Percentiles rank a stretch among this genome's conserved stretches.
Evolutionary conservation across 176 grass and related monocot species (phyloP).

Genomic region (Zoysia pacifica): DNA sequence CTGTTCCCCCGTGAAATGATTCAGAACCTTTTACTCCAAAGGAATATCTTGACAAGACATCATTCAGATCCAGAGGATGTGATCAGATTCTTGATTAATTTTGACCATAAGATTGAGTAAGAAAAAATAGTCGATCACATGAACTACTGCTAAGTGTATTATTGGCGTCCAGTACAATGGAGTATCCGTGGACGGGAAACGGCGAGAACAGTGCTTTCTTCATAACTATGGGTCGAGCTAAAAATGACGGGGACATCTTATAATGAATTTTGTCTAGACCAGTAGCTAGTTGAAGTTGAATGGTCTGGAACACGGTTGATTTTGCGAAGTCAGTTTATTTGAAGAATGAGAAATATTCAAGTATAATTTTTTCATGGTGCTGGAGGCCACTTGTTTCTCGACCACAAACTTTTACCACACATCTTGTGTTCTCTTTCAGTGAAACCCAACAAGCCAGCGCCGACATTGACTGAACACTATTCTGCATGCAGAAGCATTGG

Average conservation of each 20-base stretch:
- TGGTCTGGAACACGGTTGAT: background rate
- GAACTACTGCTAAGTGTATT: background rate
- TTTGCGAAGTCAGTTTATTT: background rate
- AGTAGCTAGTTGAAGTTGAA: background rate
- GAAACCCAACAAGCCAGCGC: slow-evolving; percentile 7
- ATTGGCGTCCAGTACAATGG: background rate
- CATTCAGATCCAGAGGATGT: background rate
- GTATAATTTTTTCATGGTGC: background rate
- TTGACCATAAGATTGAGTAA: background rate
- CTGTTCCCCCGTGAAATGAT: too few species aligned
- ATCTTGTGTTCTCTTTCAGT: background rate
- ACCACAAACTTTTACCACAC: slow-evolving; percentile 31
- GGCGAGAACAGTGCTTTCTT: too few species aligned
- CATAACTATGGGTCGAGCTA: background rate
- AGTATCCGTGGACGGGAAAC: slow-evolving; percentile 3
- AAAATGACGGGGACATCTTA: background rate
- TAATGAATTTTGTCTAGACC: slow-evolving; percentile 8
- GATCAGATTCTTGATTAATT: background rate
- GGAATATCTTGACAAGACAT: background rate
- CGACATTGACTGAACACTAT: slow-evolving; percentile 15
- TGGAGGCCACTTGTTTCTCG: background rate
- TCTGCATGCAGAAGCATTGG: background rate
- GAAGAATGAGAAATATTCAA: background rate
- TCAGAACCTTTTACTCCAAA: too few species aligned
- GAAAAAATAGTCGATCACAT: background rate